Percentiles rank a stretch among this genome's conserved stretches.
Conservation (phyloP, 116 monocot species). For the Trichopus zeylanicus region DNA sequence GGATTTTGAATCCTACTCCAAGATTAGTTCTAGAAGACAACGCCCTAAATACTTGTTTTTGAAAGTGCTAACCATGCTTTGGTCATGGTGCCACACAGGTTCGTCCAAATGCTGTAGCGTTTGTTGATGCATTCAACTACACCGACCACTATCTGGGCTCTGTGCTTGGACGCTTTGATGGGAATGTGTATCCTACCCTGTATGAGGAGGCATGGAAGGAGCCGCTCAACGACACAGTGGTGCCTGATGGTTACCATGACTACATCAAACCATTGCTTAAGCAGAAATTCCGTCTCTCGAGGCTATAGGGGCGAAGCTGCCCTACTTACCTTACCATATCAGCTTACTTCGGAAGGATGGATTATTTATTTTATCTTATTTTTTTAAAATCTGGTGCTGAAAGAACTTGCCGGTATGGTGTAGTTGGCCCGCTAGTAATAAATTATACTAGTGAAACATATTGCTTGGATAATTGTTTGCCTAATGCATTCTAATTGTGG, state of each 20-base stretch:
- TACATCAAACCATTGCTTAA: conserved; percentile 65
- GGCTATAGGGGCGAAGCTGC: conserved; percentile 22
- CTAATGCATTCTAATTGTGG: no score
- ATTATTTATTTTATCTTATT: no score
- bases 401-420: no score
- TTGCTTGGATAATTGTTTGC: no score
- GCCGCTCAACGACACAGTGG: conserved; percentile 68
- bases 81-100: conserved; percentile 25
- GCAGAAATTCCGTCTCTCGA: conserved; percentile 49
- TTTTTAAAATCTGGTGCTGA: no score
- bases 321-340: no score
- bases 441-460: no score
- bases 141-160: conserved; percentile 80
- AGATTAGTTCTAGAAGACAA: no score
- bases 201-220: conserved; percentile 84
- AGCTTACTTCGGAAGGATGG: no score
- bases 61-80: neutral
- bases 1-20: no score
- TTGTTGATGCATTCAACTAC: conserved; percentile 95
- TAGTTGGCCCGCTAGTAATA: no score
- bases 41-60: neutral
- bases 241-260: conserved; percentile 77
- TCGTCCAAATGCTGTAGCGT: conserved; percentile 70
- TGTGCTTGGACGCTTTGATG: conserved; percentile 77
- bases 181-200: conserved; percentile 80